Evolutionary conservation across 805 yeast species (phyloP), one percentile per base, ranked within the genome.

Genomic region (Groenewaldozyma tartarivorans): DNA sequence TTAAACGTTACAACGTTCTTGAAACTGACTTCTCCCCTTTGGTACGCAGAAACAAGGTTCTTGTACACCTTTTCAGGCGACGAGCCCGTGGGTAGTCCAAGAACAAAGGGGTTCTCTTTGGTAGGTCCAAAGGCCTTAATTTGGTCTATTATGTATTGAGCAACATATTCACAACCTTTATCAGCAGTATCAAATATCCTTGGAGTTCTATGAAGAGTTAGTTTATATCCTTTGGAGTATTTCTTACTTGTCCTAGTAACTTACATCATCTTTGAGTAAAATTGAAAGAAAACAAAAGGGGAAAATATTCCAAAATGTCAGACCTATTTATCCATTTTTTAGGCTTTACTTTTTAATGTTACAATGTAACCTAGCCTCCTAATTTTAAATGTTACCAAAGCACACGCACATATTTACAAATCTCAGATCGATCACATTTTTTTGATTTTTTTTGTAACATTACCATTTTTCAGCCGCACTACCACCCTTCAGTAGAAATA

Each of bases 11-110:
- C 72, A 37, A 75, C 80, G 52, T 74, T 61, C 42, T 60, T 57
- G 58, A 75, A 75, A 18, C 67, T 61, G 5, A 75, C 62, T 27
- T 51, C 53, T 7, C 71, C 71, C 19, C 49, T 47, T 42, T 64
- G 61, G 57, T 74, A 61, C 7, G 68, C 68, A 36, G 59, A 58
- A 20, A 75, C 67, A 33, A 75, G 59, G 36, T 58, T 55, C 38
- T 66, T 60, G 52, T 75, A 75, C 9, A 75, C 70, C 3, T 70
- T 72, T 51, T 72, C 77, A 11, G 80, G 79, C 4, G 78, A 72
- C 4, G 79, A 74, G 2, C 80, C 80, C 2, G 79, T 75, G 24
- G 80, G 80, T 36, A 75, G 65, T 1, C 80, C 80, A 34, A 75
- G 52, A 1, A 75, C 75, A 13, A 46, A 52, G 15, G 79, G 79